Evolutionary conservation across 2,329 filamentous ascomycete species (phyloP).

Genomic region (Talaromyces sp.): DNA sequence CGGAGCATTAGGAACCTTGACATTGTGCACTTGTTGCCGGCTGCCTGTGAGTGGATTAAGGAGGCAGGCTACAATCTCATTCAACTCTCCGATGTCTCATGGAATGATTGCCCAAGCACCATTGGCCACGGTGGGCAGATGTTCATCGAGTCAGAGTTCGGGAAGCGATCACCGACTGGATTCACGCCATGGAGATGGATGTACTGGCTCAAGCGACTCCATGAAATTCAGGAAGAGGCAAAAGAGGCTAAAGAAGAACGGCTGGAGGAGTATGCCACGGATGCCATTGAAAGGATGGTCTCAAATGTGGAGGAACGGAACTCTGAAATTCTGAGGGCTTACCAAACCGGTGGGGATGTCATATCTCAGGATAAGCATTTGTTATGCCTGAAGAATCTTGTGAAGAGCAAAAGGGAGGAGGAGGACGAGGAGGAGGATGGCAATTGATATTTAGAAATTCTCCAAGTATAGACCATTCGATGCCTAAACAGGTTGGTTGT

Average conservation of each 20-base stretch:
- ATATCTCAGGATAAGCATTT: slow-evolving; percentile 15
- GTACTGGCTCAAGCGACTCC: slow-evolving; percentile 23
- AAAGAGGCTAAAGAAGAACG: slow-evolving; percentile 14
- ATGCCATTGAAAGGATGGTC: slow-evolving; percentile 20
- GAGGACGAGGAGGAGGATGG: neutral
- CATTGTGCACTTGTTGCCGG: slow-evolving; percentile 5
- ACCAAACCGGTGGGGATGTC: slow-evolving; percentile 7
- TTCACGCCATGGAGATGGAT: slow-evolving; percentile 23
- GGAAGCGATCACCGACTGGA: slow-evolving; percentile 18
- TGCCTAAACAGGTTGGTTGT: too few species aligned
- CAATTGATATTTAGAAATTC: neutral
- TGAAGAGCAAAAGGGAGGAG: neutral
- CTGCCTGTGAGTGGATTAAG: neutral
- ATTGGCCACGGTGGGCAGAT: slow-evolving; percentile 15
- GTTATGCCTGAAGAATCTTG: slow-evolving; percentile 8
- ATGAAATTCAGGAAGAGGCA: slow-evolving; percentile 20
- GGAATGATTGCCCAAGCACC: slow-evolving; percentile 13
- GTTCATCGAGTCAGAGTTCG: slow-evolving; percentile 21
- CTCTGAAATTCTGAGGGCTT: slow-evolving; percentile 16
- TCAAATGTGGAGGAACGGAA: slow-evolving; percentile 13
- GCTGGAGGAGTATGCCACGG: slow-evolving; percentile 17
- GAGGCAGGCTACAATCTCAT: neutral
- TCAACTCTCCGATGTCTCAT: neutral
- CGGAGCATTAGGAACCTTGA: slow-evolving; percentile 9
- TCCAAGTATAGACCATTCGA: too few species aligned